A percentile compares a stretch with the other conserved stretches of the same genome.
Evolutionary conservation across 495 filamentous ascomycete species (phyloP).

Genomic region (Tuber aestivum): DNA sequence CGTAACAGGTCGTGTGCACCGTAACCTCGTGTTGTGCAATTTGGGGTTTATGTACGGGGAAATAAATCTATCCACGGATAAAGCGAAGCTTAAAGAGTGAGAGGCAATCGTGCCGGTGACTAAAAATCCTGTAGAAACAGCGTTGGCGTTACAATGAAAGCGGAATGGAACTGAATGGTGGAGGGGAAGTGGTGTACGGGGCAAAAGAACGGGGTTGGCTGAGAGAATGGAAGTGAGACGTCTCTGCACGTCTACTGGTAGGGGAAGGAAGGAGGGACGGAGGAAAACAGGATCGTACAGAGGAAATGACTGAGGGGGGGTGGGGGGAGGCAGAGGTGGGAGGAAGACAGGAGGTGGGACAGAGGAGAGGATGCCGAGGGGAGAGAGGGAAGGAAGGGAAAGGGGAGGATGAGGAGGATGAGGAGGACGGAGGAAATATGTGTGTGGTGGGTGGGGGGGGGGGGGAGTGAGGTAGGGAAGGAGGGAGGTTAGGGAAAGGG

Average conservation of each 20-base stretch:
- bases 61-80: constrained; percentile 38
- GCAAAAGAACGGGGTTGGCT: constrained; percentile 11
- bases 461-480: constrained; percentile 13
- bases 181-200: constrained; percentile 9
- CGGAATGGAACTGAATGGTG: constrained; percentile 2
- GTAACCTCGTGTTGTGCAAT: constrained; percentile 38
- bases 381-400: constrained; percentile 11
- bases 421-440: constrained; percentile 3
- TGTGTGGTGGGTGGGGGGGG: no score
- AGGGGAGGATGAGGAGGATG: constrained; percentile 14
- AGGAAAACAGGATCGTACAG: constrained; percentile 8
- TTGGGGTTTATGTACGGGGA: constrained; percentile 38
- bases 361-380: constrained; percentile 3
- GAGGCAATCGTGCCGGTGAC: constrained; percentile 26
- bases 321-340: constrained; percentile 8
- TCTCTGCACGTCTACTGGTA: constrained; percentile 31
- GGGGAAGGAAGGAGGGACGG: constrained; percentile 18
- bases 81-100: constrained; percentile 38
- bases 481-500: neutral
- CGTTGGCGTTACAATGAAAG: constrained; percentile 37
- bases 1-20: constrained; percentile 37
- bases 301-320: constrained; percentile 14
- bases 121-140: constrained; percentile 33
- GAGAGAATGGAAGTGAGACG: constrained; percentile 37
- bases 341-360: constrained; percentile 4